Evolutionary conservation across 805 yeast genomes (phyloP), one percentile per base, ranked within the genome.

Genomic region (Teunomyces stri): DNA sequence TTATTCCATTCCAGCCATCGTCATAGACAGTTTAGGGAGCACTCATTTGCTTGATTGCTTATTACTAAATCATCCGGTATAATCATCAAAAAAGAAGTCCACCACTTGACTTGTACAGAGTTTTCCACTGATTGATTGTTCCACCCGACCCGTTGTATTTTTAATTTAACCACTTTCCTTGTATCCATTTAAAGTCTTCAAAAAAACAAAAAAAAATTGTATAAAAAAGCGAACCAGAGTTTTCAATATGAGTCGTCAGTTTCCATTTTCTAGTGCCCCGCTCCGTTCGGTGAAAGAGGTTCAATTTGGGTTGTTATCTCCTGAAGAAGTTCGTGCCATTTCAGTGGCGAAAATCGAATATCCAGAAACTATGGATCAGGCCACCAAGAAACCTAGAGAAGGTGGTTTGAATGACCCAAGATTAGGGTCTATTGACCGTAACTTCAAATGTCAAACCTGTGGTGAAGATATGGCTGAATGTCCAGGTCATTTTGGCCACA

Each of bases 351-450:
- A 94, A 65, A 89, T 94, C 62, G 97, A 92, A 69, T 94, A 87
- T 62, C 99, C 99, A 18, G 99, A 94, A 71, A 94, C 97, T n/a
- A 94, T 94, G 96, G 99, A 94, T 68, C 97, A 91, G 68, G 82
- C 96, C 34, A 90, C 96, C 49, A 86, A 87, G 64, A 87, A 88
- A 54, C 97, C 98, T 42, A 84, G 97, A 66, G 91, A 90, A 56
- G 97, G 97, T 53, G 99, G 99, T 51, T 75, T 94, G 52, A 92
- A 91, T 65, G 99, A 95, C 68, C 98, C 99, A 51, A 84, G 98
- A 60, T 77, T 94, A 51, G 99, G 99, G 43, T 87, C 97, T 4
- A 91, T 94, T 59, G 99, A 94, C 70, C 85, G 99, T 68, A 92
- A 91, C 66, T 88, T 87, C 78, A 89, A 89, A 74, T 94, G 99